Percentiles rank a stretch among this genome's conserved stretches.
Evolutionary conservation across 805 yeast genomes (phyloP).

Genomic region (Metschnikowia aberdeeniae): DNA sequence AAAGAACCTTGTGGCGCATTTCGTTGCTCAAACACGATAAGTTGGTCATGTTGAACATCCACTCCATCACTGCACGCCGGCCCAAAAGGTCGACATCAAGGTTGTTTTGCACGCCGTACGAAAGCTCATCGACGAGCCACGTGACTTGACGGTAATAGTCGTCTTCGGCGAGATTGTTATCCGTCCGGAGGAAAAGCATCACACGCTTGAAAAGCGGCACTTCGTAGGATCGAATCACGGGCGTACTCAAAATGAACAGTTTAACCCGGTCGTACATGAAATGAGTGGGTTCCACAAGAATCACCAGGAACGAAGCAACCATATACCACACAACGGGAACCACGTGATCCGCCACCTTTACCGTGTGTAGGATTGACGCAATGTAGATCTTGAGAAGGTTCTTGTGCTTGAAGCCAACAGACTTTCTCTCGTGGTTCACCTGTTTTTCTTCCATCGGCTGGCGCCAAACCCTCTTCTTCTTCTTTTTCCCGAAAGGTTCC

Average conservation of each 20-base stretch:
- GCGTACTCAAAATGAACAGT: constrained; percentile 60
- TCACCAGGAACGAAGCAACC: constrained; percentile 51
- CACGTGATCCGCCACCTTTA: constrained; percentile 18
- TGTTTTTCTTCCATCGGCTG: background rate
- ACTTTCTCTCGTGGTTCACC: constrained; percentile 30
- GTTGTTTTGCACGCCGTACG: constrained; percentile 40
- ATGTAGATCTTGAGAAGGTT: constrained; percentile 51
- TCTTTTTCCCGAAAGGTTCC: background rate
- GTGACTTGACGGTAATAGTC: constrained; percentile 54
- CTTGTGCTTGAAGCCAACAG: constrained; percentile 48
- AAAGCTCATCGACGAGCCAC: constrained; percentile 60
- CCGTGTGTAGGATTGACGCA: constrained; percentile 41
- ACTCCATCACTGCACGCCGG: constrained; percentile 59
- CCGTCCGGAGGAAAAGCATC: constrained; percentile 20
- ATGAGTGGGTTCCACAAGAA: constrained; percentile 68
- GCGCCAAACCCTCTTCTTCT: background rate
- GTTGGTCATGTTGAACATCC: constrained; percentile 52
- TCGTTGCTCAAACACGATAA: constrained; percentile 20
- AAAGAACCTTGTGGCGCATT: constrained; percentile 35
- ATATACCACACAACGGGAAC: constrained; percentile 41
- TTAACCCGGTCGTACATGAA: constrained; percentile 66
- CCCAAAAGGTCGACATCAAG: constrained; percentile 54
- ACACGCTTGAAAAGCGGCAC: constrained; percentile 45
- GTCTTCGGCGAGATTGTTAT: constrained; percentile 33
- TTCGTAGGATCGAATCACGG: constrained; percentile 38